phyloP scores from a whole-genome alignment of 2,329 filamentous ascomycete species.

The Ophiobolus disseminans region DNA sequence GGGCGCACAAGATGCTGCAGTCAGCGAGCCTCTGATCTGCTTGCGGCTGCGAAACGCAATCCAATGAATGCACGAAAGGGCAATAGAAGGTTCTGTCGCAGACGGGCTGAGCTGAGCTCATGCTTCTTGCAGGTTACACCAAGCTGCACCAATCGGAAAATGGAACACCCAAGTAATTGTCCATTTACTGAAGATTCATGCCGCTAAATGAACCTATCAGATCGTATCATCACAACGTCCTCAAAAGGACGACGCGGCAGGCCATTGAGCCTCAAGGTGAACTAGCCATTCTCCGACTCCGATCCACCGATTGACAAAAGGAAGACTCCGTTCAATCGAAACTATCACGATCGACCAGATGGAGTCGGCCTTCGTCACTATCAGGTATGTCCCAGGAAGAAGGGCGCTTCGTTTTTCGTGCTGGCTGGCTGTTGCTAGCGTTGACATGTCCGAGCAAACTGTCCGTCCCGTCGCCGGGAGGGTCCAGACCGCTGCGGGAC shows the following conservation, averaged over 20 bases:
- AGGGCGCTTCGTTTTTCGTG: constrained; percentile 2
- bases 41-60: constrained; percentile 15
- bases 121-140: constrained; percentile 4
- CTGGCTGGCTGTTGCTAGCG: constrained; percentile 15
- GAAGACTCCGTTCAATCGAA: constrained; percentile 17
- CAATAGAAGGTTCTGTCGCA: constrained; percentile 18
- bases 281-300: no score
- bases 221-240: neutral
- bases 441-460: constrained; percentile 15
- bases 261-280: neutral
- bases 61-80: constrained; percentile 3
- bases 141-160: constrained; percentile 8
- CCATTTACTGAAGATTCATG: constrained; percentile 9
- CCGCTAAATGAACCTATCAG: constrained; percentile 4
- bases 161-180: neutral
- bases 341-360: constrained; percentile 27
- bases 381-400: constrained; percentile 21
- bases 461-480: constrained; percentile 8
- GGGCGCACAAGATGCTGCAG: constrained; percentile 15
- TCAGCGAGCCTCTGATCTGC: constrained; percentile 15
- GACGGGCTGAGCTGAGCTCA: constrained; percentile 23
- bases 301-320: no score
- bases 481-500: constrained; percentile 26
- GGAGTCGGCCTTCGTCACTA: constrained; percentile 21
- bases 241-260: neutral